Evolutionary conservation across 2,329 filamentous ascomycete species (phyloP).

Genomic region (Drechmeria coniospora): DNA sequence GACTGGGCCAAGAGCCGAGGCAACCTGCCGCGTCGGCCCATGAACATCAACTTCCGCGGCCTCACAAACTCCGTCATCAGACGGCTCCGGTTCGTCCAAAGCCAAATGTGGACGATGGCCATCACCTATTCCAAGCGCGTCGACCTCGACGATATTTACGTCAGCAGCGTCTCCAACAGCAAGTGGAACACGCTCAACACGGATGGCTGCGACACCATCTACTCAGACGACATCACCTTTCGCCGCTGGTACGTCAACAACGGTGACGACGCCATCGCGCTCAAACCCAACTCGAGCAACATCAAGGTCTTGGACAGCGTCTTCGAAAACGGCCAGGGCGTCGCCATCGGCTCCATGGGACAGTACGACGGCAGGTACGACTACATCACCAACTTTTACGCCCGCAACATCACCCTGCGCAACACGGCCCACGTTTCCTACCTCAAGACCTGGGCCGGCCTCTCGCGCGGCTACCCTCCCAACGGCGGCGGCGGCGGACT

Average conservation of each 20-base stretch:
- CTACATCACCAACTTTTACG: slow-evolving; percentile 31
- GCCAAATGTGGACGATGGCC: slow-evolving; percentile 46
- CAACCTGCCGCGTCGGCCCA: slow-evolving; percentile 33
- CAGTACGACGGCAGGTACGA: slow-evolving; percentile 34
- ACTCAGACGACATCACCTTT: slow-evolving; percentile 34
- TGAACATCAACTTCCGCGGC: slow-evolving; percentile 30
- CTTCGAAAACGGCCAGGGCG: slow-evolving; percentile 33
- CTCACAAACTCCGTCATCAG: slow-evolving; percentile 31
- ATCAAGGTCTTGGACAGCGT: slow-evolving; percentile 31
- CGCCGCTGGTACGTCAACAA: slow-evolving; percentile 33
- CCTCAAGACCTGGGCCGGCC: slow-evolving; percentile 43
- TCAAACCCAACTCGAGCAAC: slow-evolving; percentile 41
- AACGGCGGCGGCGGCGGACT: slow-evolving; percentile 43
- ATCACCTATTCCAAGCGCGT: slow-evolving; percentile 31
- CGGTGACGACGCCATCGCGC: slow-evolving; percentile 36
- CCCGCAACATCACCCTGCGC: slow-evolving; percentile 28
- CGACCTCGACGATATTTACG: slow-evolving; percentile 33
- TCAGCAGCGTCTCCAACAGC: slow-evolving; percentile 30
- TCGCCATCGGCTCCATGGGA: slow-evolving; percentile 42
- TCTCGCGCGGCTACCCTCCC: slow-evolving; percentile 32
- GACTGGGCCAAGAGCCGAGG: slow-evolving; percentile 26
- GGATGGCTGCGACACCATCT: slow-evolving; percentile 34
- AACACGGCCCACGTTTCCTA: slow-evolving; percentile 33
- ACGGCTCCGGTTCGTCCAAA: slow-evolving; percentile 35
- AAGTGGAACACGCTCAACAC: slow-evolving; percentile 21